Base-by-base conservation (phyloP, 805 yeast species). In the Pichia deserticola region DNA sequence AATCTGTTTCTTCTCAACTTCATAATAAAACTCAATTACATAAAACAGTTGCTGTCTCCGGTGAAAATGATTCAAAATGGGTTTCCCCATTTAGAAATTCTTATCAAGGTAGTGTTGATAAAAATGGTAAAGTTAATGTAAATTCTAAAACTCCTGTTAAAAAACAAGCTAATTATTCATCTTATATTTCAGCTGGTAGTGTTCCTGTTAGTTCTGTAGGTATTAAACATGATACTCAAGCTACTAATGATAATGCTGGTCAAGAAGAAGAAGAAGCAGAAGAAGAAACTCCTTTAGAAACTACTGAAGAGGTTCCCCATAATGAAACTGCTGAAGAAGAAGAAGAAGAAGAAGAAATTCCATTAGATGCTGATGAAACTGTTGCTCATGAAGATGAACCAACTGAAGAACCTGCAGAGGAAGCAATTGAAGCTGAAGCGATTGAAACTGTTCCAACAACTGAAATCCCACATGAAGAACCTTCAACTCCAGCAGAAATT, bases 41-140 rank as follows among this genome's bases (percentile, higher is more conserved):
- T 27, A 50, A 42, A 39, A 45, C 52, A 8, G 49, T 45, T 28
- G 32, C 46, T 15, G 28, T 9, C 3, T 42, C 48, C 3, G 41
- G 46, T 1, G 51, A 51, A 20, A 20, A 20, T 6, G 12, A 40
- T 6, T 40, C 42, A 32, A 35, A 39, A 3, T 63, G 64, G 64
- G 57, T 60, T 7, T 63, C 67, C n/a, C 67, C 67, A 2, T 63
- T 63, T 53, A 60, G 67, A 51, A 53, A 52, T 8, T 36, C 42
- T 7, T 9, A 2, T 7, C 32, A 30, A 30, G 32, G 9, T 20
- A 20, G 20, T 30, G 32, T 30, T 30, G 7, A 6, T 30, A 30
- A 30, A 30, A 30, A 20, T 20, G 45, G 44, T 28, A 20, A 34
- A 7, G 33, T 32, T 11, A 30, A 35, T 9, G 39, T 45, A 42